Conservation (phyloP, 768 basidiomycete species). For the Russula compacta region DNA sequence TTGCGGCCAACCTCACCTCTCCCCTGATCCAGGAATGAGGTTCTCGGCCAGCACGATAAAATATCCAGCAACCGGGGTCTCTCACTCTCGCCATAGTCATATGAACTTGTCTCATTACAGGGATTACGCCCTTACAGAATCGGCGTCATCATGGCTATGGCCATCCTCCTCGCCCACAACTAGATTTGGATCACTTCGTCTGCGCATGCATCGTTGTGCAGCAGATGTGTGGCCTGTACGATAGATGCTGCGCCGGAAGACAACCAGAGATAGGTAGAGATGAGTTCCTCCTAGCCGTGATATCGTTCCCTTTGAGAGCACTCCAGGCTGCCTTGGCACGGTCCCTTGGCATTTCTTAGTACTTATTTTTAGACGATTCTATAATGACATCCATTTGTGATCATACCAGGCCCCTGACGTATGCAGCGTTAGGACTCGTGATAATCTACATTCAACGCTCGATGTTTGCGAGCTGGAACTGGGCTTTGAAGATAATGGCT, state of each 20-base stretch:
- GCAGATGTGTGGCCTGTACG: conserved; percentile 2
- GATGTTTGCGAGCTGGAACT: too few species aligned
- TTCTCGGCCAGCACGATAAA: conserved; percentile 1
- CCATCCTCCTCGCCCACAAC: background rate
- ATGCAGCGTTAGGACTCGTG: too few species aligned
- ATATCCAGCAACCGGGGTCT: background rate
- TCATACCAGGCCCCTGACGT: too few species aligned
- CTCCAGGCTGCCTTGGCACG: too few species aligned
- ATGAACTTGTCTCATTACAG: background rate
- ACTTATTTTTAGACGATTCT: too few species aligned
- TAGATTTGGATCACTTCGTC: conserved; percentile 5
- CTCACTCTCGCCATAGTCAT: background rate
- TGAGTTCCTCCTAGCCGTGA: background rate
- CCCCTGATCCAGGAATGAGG: background rate
- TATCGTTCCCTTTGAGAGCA: background rate
- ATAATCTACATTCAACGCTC: too few species aligned
- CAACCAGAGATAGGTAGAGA: background rate
- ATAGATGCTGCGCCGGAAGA: background rate
- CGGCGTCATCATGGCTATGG: background rate
- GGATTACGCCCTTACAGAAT: background rate
- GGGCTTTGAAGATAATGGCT: too few species aligned
- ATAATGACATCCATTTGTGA: too few species aligned
- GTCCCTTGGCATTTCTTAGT: too few species aligned
- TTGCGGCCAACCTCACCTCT: background rate
- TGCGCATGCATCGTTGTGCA: conserved; percentile 1